Evolutionary conservation across 176 grass and related monocot genomes (phyloP).

Genomic region (Luzula sylvatica): DNA sequence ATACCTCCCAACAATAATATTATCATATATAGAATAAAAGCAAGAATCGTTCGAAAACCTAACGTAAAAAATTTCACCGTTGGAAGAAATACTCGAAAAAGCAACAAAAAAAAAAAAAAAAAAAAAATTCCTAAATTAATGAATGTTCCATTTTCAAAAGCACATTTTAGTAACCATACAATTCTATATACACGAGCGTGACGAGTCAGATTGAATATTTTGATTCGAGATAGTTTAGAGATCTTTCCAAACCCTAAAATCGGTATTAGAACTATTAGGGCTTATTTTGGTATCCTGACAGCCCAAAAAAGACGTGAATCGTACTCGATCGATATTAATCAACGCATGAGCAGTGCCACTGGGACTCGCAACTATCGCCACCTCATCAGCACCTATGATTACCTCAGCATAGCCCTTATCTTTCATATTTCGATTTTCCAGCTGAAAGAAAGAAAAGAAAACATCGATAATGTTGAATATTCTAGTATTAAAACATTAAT

Average conservation of each 20-base stretch:
- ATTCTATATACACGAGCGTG: too few species aligned
- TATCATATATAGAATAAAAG: too few species aligned
- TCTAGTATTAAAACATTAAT: not conserved
- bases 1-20: too few species aligned
- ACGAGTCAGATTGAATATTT: too few species aligned
- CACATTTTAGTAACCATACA: too few species aligned
- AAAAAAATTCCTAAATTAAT: too few species aligned
- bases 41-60: too few species aligned
- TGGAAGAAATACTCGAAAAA: too few species aligned
- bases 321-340: conserved; percentile 65
- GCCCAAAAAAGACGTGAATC: conserved; percentile 62
- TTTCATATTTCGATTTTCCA: conserved; percentile 69
- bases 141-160: too few species aligned
- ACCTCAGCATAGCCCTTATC: conserved; percentile 83
- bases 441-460: conserved; percentile 27
- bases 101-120: too few species aligned
- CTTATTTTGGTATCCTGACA: conserved; percentile 65
- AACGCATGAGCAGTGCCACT: conserved; percentile 84
- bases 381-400: conserved; percentile 50
- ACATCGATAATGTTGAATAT: conserved; percentile 3
- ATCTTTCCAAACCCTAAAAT: conserved; percentile 95
- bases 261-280: conserved; percentile 71
- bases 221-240: conserved; percentile 37
- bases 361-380: conserved; percentile 55
- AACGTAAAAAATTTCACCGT: too few species aligned